Percentiles rank a stretch among this genome's conserved stretches.
These are phyloP conservation scores for Colletotrichum aenigma DNA, from an alignment of 2,329 filamentous ascomycete genomes.

Conservation along the genomic window DNA sequence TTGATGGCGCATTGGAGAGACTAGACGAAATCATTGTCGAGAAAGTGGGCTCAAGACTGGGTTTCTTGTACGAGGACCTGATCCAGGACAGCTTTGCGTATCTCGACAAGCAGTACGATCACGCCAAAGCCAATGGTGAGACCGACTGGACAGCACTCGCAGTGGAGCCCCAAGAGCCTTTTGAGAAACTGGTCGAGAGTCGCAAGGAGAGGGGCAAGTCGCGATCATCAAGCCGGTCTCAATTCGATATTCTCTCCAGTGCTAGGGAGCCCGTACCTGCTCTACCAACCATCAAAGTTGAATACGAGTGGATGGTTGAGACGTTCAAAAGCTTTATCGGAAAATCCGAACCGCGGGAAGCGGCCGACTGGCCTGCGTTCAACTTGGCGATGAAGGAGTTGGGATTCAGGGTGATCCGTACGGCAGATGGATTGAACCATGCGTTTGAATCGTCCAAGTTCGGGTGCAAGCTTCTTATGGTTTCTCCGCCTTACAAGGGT, in stretches of 20 bases:
- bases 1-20: slow-evolving; percentile 34
- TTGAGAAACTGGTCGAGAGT: slow-evolving; percentile 32
- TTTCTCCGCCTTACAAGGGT: slow-evolving; percentile 41
- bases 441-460: not conserved
- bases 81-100: slow-evolving; percentile 40
- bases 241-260: slow-evolving; percentile 31
- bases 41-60: slow-evolving; percentile 42
- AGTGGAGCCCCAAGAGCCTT: slow-evolving; percentile 17
- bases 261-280: not conserved
- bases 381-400: slow-evolving; percentile 44
- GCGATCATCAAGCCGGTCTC: slow-evolving; percentile 37
- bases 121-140: slow-evolving; percentile 20
- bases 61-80: slow-evolving; percentile 47
- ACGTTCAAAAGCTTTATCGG: slow-evolving; percentile 39
- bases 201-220: slow-evolving; percentile 49
- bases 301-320: slow-evolving; percentile 26
- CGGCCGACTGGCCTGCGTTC: slow-evolving; percentile 41
- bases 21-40: slow-evolving; percentile 42
- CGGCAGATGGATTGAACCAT: slow-evolving; percentile 17
- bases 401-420: slow-evolving; percentile 43
- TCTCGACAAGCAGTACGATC: slow-evolving; percentile 32
- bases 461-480: slow-evolving; percentile 30
- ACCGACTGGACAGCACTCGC: slow-evolving; percentile 22
- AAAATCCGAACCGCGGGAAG: slow-evolving; percentile 27
- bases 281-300: accelerated